Evolutionary conservation across 768 basidiomycete genomes (phyloP).

Genomic region (Gelatoporia subvermispora): DNA sequence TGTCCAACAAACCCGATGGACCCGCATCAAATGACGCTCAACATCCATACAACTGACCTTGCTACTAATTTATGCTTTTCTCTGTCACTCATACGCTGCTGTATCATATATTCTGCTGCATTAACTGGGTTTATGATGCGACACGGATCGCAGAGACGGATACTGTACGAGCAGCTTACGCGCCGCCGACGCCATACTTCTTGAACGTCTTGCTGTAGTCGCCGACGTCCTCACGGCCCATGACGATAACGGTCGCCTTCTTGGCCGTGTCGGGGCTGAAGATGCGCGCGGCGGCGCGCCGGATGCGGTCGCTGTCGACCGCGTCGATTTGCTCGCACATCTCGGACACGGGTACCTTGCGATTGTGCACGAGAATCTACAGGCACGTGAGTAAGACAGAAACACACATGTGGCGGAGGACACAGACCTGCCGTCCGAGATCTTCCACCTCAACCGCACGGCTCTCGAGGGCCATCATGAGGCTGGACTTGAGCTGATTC

Average conservation of each 20-base stretch:
- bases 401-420: not conserved
- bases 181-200: constrained; percentile 61
- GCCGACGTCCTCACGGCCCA: constrained; percentile 77
- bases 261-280: constrained; percentile 61
- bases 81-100: constrained; percentile 1
- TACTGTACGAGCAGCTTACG: constrained; percentile 1
- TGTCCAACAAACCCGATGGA: constrained; percentile 63
- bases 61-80: not conserved
- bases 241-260: constrained; percentile 75
- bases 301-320: constrained; percentile 65
- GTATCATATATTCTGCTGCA: not conserved
- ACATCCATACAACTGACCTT: not conserved
- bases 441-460: constrained; percentile 82
- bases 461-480: constrained; percentile 95
- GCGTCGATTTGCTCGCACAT: constrained; percentile 86
- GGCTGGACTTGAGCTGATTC: constrained; percentile 88
- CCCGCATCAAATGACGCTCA: constrained; percentile 18
- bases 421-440: constrained; percentile 76
- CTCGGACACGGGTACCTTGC: constrained; percentile 82
- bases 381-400: not conserved
- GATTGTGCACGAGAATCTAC: constrained; percentile 79
- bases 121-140: not conserved
- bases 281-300: constrained; percentile 69
- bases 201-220: constrained; percentile 57
- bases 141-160: not conserved